Evolutionary conservation across 768 basidiomycete species (phyloP).

Genomic region (Lactarius tabidus): DNA sequence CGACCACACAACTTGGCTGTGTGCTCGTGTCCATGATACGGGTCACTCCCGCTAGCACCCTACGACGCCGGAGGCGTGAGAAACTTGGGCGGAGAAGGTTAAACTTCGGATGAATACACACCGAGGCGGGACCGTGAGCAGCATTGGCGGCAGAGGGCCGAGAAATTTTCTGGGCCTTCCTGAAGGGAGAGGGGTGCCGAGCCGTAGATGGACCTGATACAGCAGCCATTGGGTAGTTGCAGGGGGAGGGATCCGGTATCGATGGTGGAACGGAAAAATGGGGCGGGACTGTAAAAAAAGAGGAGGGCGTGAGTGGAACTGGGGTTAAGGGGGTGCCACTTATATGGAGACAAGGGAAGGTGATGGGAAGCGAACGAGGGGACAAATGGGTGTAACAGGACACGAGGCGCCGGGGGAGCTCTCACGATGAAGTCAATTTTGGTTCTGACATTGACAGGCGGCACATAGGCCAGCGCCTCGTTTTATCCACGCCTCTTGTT

Average conservation of each 20-base stretch:
- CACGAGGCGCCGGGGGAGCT: slow-evolving; percentile 15
- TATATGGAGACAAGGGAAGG: slow-evolving; percentile 17
- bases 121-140: slow-evolving; percentile 20
- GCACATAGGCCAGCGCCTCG: slow-evolving; percentile 19
- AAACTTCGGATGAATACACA: slow-evolving; percentile 18
- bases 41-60: slow-evolving; percentile 37
- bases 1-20: slow-evolving; percentile 65
- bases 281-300: slow-evolving; percentile 19
- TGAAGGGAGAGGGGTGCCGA: slow-evolving; percentile 33
- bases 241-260: slow-evolving; percentile 21
- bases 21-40: slow-evolving; percentile 73
- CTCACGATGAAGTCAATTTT: slow-evolving; percentile 17
- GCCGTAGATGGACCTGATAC: slow-evolving; percentile 29
- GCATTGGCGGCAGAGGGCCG: slow-evolving; percentile 9
- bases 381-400: slow-evolving; percentile 1
- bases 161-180: slow-evolving; percentile 27
- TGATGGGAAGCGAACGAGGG: slow-evolving; percentile 11
- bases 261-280: slow-evolving; percentile 14
- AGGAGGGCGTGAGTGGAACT: slow-evolving; percentile 16
- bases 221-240: slow-evolving; percentile 27
- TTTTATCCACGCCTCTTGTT: slow-evolving; percentile 15
- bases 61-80: slow-evolving; percentile 3
- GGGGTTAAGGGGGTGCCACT: slow-evolving; percentile 11
- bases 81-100: slow-evolving; percentile 9
- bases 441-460: slow-evolving; percentile 18